Evolutionary conservation across 108 stramenopile species (phyloP).

Genomic region (Poteriospumella lacustris): DNA sequence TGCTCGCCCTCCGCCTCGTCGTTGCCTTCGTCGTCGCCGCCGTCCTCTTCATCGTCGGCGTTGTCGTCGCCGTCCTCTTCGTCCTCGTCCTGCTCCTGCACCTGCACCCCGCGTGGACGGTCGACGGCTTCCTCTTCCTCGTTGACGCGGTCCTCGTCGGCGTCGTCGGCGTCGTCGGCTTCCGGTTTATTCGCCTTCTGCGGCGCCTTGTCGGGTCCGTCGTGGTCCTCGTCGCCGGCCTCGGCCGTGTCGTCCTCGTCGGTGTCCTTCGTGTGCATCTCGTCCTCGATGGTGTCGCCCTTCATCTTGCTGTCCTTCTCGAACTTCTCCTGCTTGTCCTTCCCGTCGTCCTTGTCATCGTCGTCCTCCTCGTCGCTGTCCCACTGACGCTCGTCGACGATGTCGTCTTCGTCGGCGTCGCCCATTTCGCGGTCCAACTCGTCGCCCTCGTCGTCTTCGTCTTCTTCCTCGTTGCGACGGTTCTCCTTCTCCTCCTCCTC

Average conservation of each 20-base stretch:
- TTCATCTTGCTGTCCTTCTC: slow-evolving; percentile 76
- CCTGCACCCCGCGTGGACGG: not conserved
- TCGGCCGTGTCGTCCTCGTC: not conserved
- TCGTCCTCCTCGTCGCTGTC: slow-evolving; percentile 80
- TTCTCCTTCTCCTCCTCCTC: slow-evolving; percentile 62
- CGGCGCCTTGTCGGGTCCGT: not conserved
- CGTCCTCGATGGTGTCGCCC: slow-evolving; percentile 75
- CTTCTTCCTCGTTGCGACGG: slow-evolving; percentile 53
- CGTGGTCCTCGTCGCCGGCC: not conserved
- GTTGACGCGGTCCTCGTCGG: not conserved
- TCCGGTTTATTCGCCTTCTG: not conserved
- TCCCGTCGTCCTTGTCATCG: slow-evolving; percentile 63
- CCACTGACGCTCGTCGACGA: slow-evolving; percentile 95
- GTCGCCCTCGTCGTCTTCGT: slow-evolving; percentile 73
- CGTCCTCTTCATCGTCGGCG: slow-evolving; percentile 16
- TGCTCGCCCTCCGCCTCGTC: not conserved
- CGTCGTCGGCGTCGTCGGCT: not conserved
- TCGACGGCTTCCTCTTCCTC: not conserved
- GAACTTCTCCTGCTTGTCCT: slow-evolving; percentile 75
- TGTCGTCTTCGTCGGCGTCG: slow-evolving; percentile 78
- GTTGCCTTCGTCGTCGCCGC: not conserved
- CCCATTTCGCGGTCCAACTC: slow-evolving; percentile 98
- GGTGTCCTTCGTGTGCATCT: slow-evolving; percentile 75
- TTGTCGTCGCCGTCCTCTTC: not conserved
- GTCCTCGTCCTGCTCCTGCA: slow-evolving; percentile 5